Evolutionary conservation across 2,329 filamentous ascomycete genomes (phyloP).

Genomic region (Venturia effusa): DNA sequence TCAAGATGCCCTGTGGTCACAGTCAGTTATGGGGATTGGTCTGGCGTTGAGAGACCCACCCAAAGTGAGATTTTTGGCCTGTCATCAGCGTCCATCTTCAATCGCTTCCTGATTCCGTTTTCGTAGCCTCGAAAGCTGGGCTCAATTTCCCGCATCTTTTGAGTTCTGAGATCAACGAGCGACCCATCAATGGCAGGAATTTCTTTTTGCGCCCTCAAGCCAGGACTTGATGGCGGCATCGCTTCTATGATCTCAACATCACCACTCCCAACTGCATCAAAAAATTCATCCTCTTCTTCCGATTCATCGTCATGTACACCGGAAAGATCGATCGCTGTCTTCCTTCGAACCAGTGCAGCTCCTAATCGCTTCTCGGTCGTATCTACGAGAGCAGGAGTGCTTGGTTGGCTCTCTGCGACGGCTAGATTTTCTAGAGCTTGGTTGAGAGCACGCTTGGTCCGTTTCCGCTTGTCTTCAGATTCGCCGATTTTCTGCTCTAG

Average conservation of each 20-base stretch:
- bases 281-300: conserved; percentile 86
- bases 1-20: conserved; percentile 66
- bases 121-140: conserved; percentile 84
- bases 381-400: conserved; percentile 13
- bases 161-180: conserved; percentile 20
- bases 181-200: not conserved
- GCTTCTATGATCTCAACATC: conserved; percentile 71
- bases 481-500: conserved; percentile 80
- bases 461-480: conserved; percentile 78
- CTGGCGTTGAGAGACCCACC: conserved; percentile 46
- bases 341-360: conserved; percentile 42
- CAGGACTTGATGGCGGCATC: conserved; percentile 40
- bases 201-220: conserved; percentile 25
- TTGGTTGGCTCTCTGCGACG: conserved; percentile 15
- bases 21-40: conserved; percentile 18
- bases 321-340: conserved; percentile 58
- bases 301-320: conserved; percentile 59
- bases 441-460: conserved; percentile 79
- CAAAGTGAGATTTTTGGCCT: conserved; percentile 90
- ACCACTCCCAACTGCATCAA: conserved; percentile 90
- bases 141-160: conserved; percentile 51
- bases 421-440: conserved; percentile 61
- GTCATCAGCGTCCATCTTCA: conserved; percentile 87
- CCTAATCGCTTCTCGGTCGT: conserved; percentile 11
- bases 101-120: conserved; percentile 64